These are phyloP conservation scores for Geotrichum cucujoidarum DNA, from an alignment of 1,139 yeast species.

Conservation along the genomic window DNA sequence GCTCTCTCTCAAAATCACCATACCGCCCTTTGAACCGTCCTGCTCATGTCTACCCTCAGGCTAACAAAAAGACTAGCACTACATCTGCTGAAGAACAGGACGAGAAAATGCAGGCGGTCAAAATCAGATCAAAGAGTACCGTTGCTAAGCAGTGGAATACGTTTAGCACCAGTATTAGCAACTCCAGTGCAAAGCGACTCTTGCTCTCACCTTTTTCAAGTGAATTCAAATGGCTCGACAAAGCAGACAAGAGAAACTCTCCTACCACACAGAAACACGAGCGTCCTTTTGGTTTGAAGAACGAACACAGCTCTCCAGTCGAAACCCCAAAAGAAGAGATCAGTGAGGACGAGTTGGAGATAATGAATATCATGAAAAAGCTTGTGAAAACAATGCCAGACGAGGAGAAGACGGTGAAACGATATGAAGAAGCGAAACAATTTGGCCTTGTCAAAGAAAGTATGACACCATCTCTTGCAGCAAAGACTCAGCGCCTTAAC, in stretches of 20 bases:
- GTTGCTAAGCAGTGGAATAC: slow-evolving; percentile 18
- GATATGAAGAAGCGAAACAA: slow-evolving; percentile 17
- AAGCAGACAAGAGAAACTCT: background rate
- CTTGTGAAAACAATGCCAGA: slow-evolving; percentile 24
- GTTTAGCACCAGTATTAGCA: slow-evolving; percentile 8
- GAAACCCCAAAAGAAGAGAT: background rate
- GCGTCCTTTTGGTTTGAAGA: background rate
- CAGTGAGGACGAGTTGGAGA: slow-evolving; percentile 19
- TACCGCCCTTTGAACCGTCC: slow-evolving; percentile 15
- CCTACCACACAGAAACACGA: background rate
- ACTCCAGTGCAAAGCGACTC: slow-evolving; percentile 14
- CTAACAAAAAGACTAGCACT: slow-evolving; percentile 5
- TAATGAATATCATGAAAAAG: slow-evolving; percentile 24
- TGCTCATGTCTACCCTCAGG: slow-evolving; percentile 14
- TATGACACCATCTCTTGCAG: slow-evolving; percentile 30
- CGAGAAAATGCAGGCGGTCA: background rate
- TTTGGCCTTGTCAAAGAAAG: slow-evolving; percentile 20
- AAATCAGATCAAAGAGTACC: slow-evolving; percentile 16
- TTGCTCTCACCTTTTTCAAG: slow-evolving; percentile 16
- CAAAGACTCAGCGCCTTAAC: slow-evolving; percentile 31
- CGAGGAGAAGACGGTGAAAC: slow-evolving; percentile 16
- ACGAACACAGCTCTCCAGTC: background rate
- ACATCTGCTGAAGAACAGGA: background rate
- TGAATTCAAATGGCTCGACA: slow-evolving; percentile 6
- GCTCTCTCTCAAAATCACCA: slow-evolving; percentile 13